Base-by-base conservation (phyloP, 495 filamentous ascomycete genomes). In the Trichodelitschia bisporula region DNA sequence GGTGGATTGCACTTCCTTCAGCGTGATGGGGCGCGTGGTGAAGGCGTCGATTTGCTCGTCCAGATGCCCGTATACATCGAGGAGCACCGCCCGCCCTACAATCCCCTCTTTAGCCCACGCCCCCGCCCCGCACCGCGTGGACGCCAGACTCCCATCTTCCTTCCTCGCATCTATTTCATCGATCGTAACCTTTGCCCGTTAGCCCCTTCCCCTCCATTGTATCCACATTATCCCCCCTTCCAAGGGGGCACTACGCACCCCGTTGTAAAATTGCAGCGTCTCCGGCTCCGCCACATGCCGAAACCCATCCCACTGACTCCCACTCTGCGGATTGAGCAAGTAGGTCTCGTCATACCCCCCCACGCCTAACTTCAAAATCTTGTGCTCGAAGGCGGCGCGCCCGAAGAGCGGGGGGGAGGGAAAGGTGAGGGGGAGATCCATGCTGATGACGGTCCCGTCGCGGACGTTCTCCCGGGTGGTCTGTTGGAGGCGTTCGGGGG, bases 251-350 rank as follows among this genome's bases (percentile, higher is more conserved):
- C n/a, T n/a, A n/a, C n/a, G n/a, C n/a, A n/a, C 50, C 43, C 55
- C 53, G 38, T 66, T 66, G 47, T 69, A 61, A 58, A 40, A 71
- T 26, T 38, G 45, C 10, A 28, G 48, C 39, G 35, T 52, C 17
- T 47, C 40, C 3, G 58, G 40, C 33, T 62, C 55, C 10, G 49
- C 46, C 32, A 57, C 49, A 48, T 58, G 38, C 17, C 28, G 13
- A 35, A 28, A 34, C 28, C 71, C 69, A 41, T 83, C 76, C 76
- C 76, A 80, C 48, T 84, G 76, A 2, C 68, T 73, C 16, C 64
- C 64, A 39, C 65, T 62, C 42, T 82, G 75, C 0, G 75, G 78
- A 46, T 82, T 82, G 47, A 80, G 59, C 16, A 62, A 58, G 35
- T 77, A 69, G 34, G 72, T 57, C 37, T 78, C 72, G 37, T 76